Percentiles rank a stretch among this genome's conserved stretches.
Evolutionary conservation across 2,329 filamentous ascomycete genomes (phyloP).

Genomic region (Ceratocystiopsis minuta): DNA sequence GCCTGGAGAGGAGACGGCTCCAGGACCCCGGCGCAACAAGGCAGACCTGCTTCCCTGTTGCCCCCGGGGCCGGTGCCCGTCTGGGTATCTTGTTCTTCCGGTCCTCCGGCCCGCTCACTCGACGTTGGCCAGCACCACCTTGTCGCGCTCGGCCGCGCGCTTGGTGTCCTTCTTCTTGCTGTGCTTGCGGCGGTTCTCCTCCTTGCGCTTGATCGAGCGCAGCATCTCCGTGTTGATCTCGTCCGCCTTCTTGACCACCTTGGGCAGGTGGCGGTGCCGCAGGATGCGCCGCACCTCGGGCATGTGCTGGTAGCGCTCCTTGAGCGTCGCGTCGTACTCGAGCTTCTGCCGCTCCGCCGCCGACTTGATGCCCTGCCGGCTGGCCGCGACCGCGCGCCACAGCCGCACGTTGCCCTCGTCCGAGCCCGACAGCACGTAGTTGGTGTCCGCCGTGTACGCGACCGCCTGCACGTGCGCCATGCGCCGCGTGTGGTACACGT

Average conservation of each 20-base stretch:
- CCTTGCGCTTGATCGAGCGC: constrained; percentile 67
- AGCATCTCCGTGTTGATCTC: constrained; percentile 90
- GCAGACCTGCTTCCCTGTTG: too few relatives aligned
- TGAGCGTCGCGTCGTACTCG: constrained; percentile 77
- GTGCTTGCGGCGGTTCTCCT: constrained; percentile 90
- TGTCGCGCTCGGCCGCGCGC: constrained; percentile 52
- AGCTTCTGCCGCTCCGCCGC: constrained; percentile 70
- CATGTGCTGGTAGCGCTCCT: constrained; percentile 81
- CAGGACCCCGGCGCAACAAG: too few relatives aligned
- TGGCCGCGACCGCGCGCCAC: constrained; percentile 76
- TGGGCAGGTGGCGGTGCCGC: constrained; percentile 78
- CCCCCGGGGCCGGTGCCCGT: too few relatives aligned
- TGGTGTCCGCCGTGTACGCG: constrained; percentile 54
- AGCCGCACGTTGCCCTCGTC: constrained; percentile 79
- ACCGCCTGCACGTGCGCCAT: constrained; percentile 68
- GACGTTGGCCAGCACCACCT: constrained; percentile 62
- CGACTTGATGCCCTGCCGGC: constrained; percentile 69
- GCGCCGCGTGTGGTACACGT: constrained; percentile 92
- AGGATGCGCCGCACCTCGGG: constrained; percentile 84
- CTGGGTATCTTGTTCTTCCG: too few relatives aligned
- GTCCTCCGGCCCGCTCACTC: constrained; percentile 22
- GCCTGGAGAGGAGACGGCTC: too few relatives aligned
- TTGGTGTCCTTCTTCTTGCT: constrained; percentile 57
- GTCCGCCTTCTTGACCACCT: constrained; percentile 84
- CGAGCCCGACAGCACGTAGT: constrained; percentile 76